Evolutionary conservation across 164 flowering plant species (phyloP).

Genomic region (Vitis vinifera): ASM3070453v1 NC_081818.1:27697001-27697500

Average conservation of each 20-base stretch:
- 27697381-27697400: no score
- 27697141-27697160: not conserved
- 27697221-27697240: not conserved
- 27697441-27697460: slow-evolving; percentile 3
- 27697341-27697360: not conserved
- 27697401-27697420: not conserved
- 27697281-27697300: not conserved
- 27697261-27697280: not conserved
- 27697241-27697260: not conserved
- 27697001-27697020: not conserved
- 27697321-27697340: not conserved
- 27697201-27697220: not conserved
- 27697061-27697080: slow-evolving; percentile 87
- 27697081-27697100: slow-evolving; percentile 89
- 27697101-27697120: slow-evolving; percentile 91
- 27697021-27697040: not conserved
- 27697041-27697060: slow-evolving; percentile 51
- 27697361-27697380: no score
- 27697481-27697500: slow-evolving; percentile 83
- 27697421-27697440: not conserved
- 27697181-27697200: no score
- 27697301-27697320: not conserved
- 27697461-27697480: slow-evolving; percentile 93
- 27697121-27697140: slow-evolving; percentile 78
- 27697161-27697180: no score